Evolutionary conservation across 2,329 filamentous ascomycete species (phyloP), one percentile per base, ranked within the genome.

Genomic region (Monilinia laxa): DNA sequence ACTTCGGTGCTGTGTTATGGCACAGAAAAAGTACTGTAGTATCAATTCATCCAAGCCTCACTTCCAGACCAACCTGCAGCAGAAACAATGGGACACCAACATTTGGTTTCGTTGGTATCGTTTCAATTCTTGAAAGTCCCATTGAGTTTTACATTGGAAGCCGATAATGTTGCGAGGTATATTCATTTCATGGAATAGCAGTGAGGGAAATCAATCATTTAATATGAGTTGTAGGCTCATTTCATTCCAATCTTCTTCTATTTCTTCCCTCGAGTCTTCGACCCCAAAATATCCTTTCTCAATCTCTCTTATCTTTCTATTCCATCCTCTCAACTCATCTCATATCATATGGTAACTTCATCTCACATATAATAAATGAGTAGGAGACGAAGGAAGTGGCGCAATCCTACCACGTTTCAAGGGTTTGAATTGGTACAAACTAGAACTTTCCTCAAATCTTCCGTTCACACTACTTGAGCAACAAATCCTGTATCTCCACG

Each of bases 311-410:
- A 31, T 38, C 58, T 51, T 62, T 60, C 57, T 6, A 0, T 14
- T 51, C 7, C 35, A 51, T 20, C 14, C 20, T 5, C 14, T 16
- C 18, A 5, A 12, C 35, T 38, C 28, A 47, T 23, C 35, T 38
- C 28, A 47, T 23, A 49, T 38, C 42, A 25, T 38, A 16, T 35
- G 25, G 7, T 49, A 31, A 12, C 31, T 31, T 51, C 45, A 51
- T 62, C 58, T 47, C 62, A 49, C 40, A 38, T 40, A 49, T 35
- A 40, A 51, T 55, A 65, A 59, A 60, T 65, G 54, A 60, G 55
- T 51, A 35, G 54, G 56, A 53, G 31, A 53, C 56, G 64, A 65
- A 65, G 64, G 63, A 65, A 65, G 55, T 42, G 55, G 64, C 63
- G 64, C 11, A 23, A 65, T 65, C 56, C 64, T 45, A 65, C 42